Evolutionary conservation across 2,329 filamentous ascomycete genomes (phyloP).

Genomic region (Teratosphaeria pseudoeucalypti): DNA sequence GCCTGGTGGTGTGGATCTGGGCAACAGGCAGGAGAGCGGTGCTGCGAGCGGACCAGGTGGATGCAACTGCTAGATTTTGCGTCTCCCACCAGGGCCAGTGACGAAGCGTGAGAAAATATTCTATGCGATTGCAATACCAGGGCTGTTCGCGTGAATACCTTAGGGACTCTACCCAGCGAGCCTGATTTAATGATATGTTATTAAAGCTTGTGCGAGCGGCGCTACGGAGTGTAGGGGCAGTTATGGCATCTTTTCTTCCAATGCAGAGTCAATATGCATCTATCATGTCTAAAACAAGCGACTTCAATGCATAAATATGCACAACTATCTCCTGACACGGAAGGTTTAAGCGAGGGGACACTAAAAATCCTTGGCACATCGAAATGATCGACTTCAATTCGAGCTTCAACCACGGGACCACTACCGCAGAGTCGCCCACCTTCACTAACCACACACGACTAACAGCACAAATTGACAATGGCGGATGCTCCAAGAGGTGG

Average conservation of each 20-base stretch:
- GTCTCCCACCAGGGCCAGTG: background rate
- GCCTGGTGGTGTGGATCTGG: slow-evolving; percentile 56
- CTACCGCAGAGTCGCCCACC: background rate
- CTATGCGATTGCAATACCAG: background rate
- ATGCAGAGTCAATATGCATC: background rate
- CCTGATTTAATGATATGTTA: background rate
- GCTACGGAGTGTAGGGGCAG: background rate
- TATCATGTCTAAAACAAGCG: background rate
- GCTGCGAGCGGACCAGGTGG: slow-evolving; percentile 46
- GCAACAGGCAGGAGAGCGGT: slow-evolving; percentile 51
- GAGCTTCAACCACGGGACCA: background rate
- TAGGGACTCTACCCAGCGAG: background rate
- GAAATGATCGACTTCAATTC: background rate
- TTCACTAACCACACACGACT: background rate
- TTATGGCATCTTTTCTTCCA: background rate
- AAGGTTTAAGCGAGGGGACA: background rate
- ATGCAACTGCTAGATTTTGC: slow-evolving; percentile 49
- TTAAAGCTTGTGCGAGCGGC: background rate
- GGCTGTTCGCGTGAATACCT: background rate
- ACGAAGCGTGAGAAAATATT: background rate
- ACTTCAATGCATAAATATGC: background rate
- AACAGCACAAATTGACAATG: slow-evolving; percentile 16
- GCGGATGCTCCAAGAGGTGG: slow-evolving; percentile 40
- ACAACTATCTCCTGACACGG: no score
- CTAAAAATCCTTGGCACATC: background rate